A percentile compares a stretch with the other conserved stretches of the same genome.
phyloP scores from a whole-genome alignment of 108 stramenopile species.

The Pseudonitzschia pungens region DNA sequence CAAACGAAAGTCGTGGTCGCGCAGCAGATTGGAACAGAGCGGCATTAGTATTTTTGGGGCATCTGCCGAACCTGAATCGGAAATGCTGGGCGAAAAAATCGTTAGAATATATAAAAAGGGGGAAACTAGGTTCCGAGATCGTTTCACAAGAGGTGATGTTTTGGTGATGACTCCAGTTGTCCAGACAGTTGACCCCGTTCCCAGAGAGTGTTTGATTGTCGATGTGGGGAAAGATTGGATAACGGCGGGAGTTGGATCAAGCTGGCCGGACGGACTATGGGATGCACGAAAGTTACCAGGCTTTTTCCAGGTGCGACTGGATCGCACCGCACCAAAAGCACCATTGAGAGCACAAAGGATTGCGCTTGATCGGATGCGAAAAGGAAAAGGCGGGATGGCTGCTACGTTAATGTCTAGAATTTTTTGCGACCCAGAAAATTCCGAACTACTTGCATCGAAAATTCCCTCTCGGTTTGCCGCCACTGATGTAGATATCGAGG shows the following conservation, averaged over 20 bases:
- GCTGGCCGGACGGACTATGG: conserved; percentile 65
- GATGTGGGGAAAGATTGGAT: conserved; percentile 60
- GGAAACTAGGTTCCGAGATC: neutral
- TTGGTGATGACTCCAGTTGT: conserved; percentile 45
- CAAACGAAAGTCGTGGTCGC: conserved; percentile 40
- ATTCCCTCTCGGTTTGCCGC: conserved; percentile 12
- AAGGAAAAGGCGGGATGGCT: conserved; percentile 41
- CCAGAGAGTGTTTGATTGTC: conserved; percentile 54
- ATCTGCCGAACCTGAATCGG: conserved; percentile 54
- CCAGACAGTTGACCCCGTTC: conserved; percentile 11
- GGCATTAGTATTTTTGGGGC: conserved; percentile 56
- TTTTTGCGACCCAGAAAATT: neutral
- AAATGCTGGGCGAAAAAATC: conserved; percentile 74
- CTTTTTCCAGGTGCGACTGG: conserved; percentile 53
- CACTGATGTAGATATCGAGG: conserved; percentile 11
- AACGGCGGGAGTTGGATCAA: conserved; percentile 48
- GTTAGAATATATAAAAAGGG: conserved; percentile 33
- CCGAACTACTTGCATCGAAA: conserved; percentile 12
- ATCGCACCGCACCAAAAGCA: conserved; percentile 40
- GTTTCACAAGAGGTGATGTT: conserved; percentile 43
- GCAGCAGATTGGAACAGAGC: conserved; percentile 44
- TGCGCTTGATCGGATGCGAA: conserved; percentile 45
- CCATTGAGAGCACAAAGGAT: conserved; percentile 52
- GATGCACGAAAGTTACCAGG: conserved; percentile 56
- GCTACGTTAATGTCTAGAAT: conserved; percentile 23